phyloP scores from a whole-genome alignment of 2,329 filamentous ascomycete genomes.

The Ophiocordyceps camponoti-rufipedis region DNA sequence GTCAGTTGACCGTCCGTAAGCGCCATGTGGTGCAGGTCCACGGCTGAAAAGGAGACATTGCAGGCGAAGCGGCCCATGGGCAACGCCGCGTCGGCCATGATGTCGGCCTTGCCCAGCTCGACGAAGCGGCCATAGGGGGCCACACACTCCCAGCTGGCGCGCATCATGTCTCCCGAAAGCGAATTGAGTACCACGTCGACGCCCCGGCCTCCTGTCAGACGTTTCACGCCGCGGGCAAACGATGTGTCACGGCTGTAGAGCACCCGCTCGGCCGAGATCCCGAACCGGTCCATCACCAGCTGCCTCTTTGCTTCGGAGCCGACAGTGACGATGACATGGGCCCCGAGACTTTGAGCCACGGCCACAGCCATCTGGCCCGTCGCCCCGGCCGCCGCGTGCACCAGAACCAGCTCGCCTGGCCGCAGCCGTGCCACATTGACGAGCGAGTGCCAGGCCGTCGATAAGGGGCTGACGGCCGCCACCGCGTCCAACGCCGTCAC shows the following conservation, averaged over 20 bases:
- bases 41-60: neutral
- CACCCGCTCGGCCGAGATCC: neutral
- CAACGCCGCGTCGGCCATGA: neutral
- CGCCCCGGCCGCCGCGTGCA: neutral
- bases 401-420: neutral
- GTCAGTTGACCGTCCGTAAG: neutral
- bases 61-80: neutral
- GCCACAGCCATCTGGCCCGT: neutral
- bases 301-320: neutral
- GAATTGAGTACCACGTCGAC: neutral
- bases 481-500: neutral
- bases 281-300: neutral
- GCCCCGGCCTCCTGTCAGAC: neutral
- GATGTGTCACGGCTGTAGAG: neutral
- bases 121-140: neutral
- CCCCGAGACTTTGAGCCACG: neutral
- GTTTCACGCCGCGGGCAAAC: neutral
- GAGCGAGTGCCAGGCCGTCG: neutral
- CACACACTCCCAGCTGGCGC: neutral
- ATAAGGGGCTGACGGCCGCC: neutral
- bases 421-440: neutral
- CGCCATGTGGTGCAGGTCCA: neutral
- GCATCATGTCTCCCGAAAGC: neutral
- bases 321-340: neutral
- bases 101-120: neutral